Evolutionary conservation across 2,329 filamentous ascomycete genomes (phyloP).

Genomic region (Allantophomopsis lycopodina): DNA sequence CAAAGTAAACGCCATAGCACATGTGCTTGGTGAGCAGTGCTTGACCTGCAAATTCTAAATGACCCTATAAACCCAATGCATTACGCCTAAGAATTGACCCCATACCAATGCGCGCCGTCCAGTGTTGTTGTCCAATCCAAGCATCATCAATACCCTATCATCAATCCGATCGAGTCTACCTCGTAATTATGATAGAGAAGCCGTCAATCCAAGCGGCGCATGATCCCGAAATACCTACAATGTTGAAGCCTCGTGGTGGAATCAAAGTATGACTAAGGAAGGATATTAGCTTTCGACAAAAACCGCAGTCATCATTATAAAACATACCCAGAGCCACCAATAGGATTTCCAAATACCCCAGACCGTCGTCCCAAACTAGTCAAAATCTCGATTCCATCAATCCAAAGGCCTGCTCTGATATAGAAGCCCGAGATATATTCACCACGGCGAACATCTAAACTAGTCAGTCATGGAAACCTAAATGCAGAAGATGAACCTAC

Average conservation of each 20-base stretch:
- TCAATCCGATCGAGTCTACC: conserved; percentile 26
- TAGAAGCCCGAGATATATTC: conserved; percentile 83
- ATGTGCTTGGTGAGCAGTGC: too few relatives aligned
- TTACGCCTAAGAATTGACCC: too few relatives aligned
- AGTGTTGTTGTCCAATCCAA: too few relatives aligned
- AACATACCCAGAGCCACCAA: conserved; percentile 71
- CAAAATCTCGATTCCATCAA: conserved; percentile 81
- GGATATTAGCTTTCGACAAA: too few relatives aligned
- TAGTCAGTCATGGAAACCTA: conserved; percentile 1
- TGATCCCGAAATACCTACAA: conserved; percentile 78
- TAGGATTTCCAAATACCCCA: conserved; percentile 67
- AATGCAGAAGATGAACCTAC: conserved; percentile 25
- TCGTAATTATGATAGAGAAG: conserved; percentile 68
- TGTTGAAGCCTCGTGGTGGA: conserved; percentile 75
- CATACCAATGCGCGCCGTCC: too few relatives aligned
- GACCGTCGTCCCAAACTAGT: conserved; percentile 84
- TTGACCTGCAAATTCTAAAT: too few relatives aligned
- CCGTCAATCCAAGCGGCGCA: conserved; percentile 73
- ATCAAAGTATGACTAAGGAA: conserved; percentile 65
- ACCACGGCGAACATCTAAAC: conserved; percentile 62
- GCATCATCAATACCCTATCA: too few relatives aligned
- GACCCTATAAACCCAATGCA: too few relatives aligned
- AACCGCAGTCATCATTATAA: background rate
- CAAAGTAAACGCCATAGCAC: too few relatives aligned
- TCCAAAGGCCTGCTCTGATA: conserved; percentile 65